Evolutionary conservation across 192 early-diverging fungal genomes (phyloP).

Genomic region (Globomyces pollinis-pini): DNA sequence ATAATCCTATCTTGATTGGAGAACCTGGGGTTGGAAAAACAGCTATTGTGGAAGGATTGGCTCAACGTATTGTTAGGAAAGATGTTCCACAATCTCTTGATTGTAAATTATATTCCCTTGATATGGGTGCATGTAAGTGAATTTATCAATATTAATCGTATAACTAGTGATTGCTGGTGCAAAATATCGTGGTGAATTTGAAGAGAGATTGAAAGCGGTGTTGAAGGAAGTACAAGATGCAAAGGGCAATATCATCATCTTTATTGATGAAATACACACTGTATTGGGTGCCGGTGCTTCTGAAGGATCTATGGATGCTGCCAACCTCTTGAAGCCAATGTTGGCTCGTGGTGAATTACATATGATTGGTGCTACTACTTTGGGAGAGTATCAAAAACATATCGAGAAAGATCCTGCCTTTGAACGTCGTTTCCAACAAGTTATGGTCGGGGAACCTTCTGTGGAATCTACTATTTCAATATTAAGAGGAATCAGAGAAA

Average conservation of each 20-base stretch:
- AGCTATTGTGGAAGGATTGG: slow-evolving; percentile 86
- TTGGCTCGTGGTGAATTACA: slow-evolving; percentile 93
- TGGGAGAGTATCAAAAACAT: slow-evolving; percentile 90
- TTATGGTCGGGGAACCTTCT: slow-evolving; percentile 63
- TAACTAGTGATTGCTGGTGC: slow-evolving; percentile 87
- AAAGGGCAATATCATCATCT: slow-evolving; percentile 82
- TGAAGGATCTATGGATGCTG: slow-evolving; percentile 91
- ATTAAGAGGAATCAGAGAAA: slow-evolving; percentile 69
- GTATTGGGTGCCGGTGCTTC: slow-evolving; percentile 89
- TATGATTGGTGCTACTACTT: slow-evolving; percentile 93
- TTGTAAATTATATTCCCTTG: slow-evolving; percentile 76
- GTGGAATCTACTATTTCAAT: slow-evolving; percentile 73
- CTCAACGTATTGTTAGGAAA: slow-evolving; percentile 83
- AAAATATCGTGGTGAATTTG: slow-evolving; percentile 97
- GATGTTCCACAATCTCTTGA: slow-evolving; percentile 88
- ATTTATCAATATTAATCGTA: too few species aligned
- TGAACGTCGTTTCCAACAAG: slow-evolving; percentile 72
- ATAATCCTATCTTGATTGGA: slow-evolving; percentile 84
- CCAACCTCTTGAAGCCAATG: slow-evolving; percentile 97
- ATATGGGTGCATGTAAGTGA: slow-evolving; percentile 96
- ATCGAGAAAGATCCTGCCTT: slow-evolving; percentile 83
- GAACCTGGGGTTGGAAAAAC: slow-evolving; percentile 73
- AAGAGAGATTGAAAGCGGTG: slow-evolving; percentile 93
- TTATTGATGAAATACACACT: slow-evolving; percentile 96
- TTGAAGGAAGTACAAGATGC: slow-evolving; percentile 92